phyloP scores from a whole-genome alignment of 202 grass and related monocot genomes.

The Panicum virgatum region DNA sequence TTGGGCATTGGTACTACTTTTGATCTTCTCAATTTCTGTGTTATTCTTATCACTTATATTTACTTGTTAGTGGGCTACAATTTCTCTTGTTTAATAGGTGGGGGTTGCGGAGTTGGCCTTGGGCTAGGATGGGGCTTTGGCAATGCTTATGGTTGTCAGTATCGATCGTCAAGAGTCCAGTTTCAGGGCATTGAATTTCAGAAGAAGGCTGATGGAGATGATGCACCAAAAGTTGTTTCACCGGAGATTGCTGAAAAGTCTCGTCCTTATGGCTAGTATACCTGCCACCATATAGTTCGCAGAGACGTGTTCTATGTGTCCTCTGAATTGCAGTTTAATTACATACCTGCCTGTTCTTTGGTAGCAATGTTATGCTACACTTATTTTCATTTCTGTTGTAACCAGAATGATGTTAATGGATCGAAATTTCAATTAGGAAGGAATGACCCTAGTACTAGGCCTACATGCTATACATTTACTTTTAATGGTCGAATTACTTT shows the following conservation, averaged over 20 bases:
- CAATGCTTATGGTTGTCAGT: constrained; percentile 85
- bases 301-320: constrained; percentile 6
- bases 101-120: constrained; percentile 84
- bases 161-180: constrained; percentile 78
- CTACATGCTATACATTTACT: constrained; percentile 7
- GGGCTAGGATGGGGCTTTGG: constrained; percentile 94
- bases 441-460: not conserved
- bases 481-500: constrained; percentile 20
- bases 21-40: constrained; percentile 21
- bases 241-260: constrained; percentile 46
- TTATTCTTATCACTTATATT: not conserved
- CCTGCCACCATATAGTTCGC: not conserved
- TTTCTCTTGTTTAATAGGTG: constrained; percentile 56
- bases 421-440: not conserved
- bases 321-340: constrained; percentile 26
- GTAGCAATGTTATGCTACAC: constrained; percentile 32
- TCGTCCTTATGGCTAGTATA: constrained; percentile 53
- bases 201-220: constrained; percentile 53
- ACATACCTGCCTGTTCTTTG: constrained; percentile 19
- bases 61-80: constrained; percentile 7
- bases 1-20: constrained; percentile 78
- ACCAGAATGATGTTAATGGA: constrained; percentile 32
- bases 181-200: constrained; percentile 88
- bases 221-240: constrained; percentile 36
- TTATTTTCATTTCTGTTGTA: constrained; percentile 27